phyloP scores from a whole-genome alignment of 495 filamentous ascomycete genomes.

The Hyaloscypha finlandica region DNA sequence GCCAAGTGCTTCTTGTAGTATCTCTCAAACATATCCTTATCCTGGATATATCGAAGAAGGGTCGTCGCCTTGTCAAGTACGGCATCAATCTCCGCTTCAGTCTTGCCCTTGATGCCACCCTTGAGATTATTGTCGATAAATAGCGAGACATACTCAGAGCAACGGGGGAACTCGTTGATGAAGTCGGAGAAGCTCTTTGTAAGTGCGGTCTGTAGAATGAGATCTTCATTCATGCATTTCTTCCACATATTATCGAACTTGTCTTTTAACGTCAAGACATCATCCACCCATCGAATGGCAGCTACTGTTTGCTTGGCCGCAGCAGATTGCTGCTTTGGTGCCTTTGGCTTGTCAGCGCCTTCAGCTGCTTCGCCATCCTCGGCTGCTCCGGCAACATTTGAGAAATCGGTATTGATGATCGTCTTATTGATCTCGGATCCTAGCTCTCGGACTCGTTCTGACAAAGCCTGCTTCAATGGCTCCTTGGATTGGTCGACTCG shows the following conservation, averaged over 20 bases:
- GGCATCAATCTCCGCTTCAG: constrained; percentile 82
- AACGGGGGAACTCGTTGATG: constrained; percentile 81
- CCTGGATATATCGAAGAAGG: constrained; percentile 80
- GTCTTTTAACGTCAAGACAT: constrained; percentile 80
- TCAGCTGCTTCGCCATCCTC: constrained; percentile 40
- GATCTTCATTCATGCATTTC: constrained; percentile 70
- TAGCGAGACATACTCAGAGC: constrained; percentile 90
- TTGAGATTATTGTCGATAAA: constrained; percentile 98
- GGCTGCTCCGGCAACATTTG: constrained; percentile 27
- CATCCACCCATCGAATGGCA: constrained; percentile 94
- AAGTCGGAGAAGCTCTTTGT: constrained; percentile 85
- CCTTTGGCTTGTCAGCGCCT: constrained; percentile 49
- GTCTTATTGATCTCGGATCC: constrained; percentile 79
- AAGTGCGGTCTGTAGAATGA: constrained; percentile 76
- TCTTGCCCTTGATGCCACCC: constrained; percentile 90
- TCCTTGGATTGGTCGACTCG: constrained; percentile 77
- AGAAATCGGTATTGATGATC: constrained; percentile 39
- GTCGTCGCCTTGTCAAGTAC: constrained; percentile 89
- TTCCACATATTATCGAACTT: constrained; percentile 84
- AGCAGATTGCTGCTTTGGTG: constrained; percentile 43
- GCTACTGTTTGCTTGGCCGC: constrained; percentile 65
- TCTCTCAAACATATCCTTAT: constrained; percentile 94
- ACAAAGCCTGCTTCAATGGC: constrained; percentile 68
- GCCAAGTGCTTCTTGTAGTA: constrained; percentile 99
- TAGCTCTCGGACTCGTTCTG: constrained; percentile 73